A percentile compares a stretch with the other conserved stretches of the same genome.
Evolutionary conservation across 352 stramenopile species (phyloP).

Genomic region (Pythium monospermum): DNA sequence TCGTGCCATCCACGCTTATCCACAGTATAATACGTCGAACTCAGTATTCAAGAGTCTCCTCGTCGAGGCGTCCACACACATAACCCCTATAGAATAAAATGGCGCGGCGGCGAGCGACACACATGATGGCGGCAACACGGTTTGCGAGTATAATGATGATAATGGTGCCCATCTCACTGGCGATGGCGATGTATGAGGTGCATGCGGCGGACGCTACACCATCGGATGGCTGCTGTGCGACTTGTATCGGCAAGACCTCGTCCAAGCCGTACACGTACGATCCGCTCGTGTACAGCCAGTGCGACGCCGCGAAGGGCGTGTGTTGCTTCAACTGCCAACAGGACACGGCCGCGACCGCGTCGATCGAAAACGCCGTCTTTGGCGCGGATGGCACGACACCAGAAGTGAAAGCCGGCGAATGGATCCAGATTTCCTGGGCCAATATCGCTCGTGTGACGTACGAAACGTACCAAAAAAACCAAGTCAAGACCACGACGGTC

Average conservation of each 20-base stretch:
- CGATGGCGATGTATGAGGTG: not conserved
- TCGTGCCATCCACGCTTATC: too few species aligned
- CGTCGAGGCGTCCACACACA: too few species aligned
- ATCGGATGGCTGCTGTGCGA: slow-evolving; percentile 49
- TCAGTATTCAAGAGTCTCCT: too few species aligned
- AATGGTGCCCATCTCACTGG: too few species aligned
- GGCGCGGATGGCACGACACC: slow-evolving; percentile 54
- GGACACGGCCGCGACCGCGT: slow-evolving; percentile 16
- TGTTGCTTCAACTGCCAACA: slow-evolving; percentile 69
- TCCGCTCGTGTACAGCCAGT: slow-evolving; percentile 53
- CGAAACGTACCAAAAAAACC: slow-evolving; percentile 24
- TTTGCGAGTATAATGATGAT: not conserved
- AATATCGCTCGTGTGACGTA: slow-evolving; percentile 35
- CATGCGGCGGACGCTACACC: slow-evolving; percentile 10
- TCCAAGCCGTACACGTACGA: slow-evolving; percentile 57
- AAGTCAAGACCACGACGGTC: slow-evolving; percentile 36
- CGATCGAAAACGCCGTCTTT: slow-evolving; percentile 27
- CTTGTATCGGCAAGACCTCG: slow-evolving; percentile 66
- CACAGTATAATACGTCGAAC: too few species aligned
- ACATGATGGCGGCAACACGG: not conserved
- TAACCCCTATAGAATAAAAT: too few species aligned
- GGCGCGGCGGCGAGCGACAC: too few species aligned
- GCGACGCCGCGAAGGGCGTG: slow-evolving; percentile 40
- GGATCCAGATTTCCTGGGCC: slow-evolving; percentile 29
- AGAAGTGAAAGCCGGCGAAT: slow-evolving; percentile 37